phyloP scores from a whole-genome alignment of 2,329 filamentous ascomycete genomes.

The Scedosporium dehoogii region DNA sequence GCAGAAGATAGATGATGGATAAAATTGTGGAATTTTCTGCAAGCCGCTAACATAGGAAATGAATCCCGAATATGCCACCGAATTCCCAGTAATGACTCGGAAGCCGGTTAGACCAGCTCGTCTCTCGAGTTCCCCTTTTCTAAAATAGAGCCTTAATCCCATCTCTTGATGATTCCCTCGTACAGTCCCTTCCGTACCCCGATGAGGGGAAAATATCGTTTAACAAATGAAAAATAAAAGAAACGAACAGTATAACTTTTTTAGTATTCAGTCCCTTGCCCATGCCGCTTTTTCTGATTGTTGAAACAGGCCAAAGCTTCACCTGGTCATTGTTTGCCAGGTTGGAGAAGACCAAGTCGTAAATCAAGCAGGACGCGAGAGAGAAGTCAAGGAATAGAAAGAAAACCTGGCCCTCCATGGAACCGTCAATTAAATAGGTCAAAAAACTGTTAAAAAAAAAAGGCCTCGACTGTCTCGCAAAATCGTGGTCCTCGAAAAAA shows the following conservation, averaged over 20 bases:
- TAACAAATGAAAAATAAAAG: not conserved
- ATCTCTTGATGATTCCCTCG: not conserved
- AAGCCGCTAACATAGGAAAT: too few relatives aligned
- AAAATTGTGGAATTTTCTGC: too few relatives aligned
- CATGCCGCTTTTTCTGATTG: not conserved
- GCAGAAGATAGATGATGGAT: too few relatives aligned
- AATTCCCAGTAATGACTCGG: not conserved
- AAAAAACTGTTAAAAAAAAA: not conserved
- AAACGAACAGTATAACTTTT: not conserved
- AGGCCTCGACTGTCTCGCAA: not conserved
- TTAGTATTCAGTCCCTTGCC: not conserved
- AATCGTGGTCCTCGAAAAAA: conserved; percentile 10
- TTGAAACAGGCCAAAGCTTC: not conserved
- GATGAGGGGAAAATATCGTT: not conserved
- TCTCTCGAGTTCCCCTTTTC: not conserved
- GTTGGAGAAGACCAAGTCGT: not conserved
- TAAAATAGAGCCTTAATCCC: not conserved
- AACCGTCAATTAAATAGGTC: not conserved
- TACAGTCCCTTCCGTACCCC: not conserved
- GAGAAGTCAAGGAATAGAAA: not conserved
- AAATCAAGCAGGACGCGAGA: not conserved
- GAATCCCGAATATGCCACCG: not conserved
- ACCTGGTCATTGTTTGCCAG: not conserved
- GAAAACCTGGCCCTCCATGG: not conserved
- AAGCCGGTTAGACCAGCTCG: not conserved